phyloP scores from a whole-genome alignment of 2,329 filamentous ascomycete species.

The Colletotrichum godetiae region DNA sequence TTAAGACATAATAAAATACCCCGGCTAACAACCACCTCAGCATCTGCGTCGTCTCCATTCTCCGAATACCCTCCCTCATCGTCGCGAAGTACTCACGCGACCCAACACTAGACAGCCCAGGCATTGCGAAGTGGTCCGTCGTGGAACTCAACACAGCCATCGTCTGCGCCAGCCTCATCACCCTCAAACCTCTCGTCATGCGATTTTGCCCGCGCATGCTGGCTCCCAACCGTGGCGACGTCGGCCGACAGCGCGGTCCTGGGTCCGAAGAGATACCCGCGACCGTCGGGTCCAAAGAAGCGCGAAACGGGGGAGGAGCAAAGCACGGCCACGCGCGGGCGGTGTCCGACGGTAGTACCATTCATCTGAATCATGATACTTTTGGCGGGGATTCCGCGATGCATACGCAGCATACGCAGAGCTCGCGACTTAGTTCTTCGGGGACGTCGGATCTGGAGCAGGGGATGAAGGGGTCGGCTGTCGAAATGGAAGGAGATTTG shows the following conservation, averaged over 20 bases:
- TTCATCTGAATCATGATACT: not conserved
- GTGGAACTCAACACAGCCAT: slow-evolving; percentile 43
- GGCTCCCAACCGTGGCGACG: not conserved
- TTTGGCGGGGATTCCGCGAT: not conserved
- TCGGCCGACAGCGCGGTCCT: not conserved
- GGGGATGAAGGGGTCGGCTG: not conserved
- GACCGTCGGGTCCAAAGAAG: slow-evolving; percentile 2
- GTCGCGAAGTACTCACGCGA: slow-evolving; percentile 33
- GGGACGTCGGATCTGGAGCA: slow-evolving; percentile 4
- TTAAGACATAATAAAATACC: too few species aligned
- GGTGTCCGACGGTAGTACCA: not conserved
- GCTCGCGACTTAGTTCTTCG: not conserved
- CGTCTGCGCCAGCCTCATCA: slow-evolving; percentile 43
- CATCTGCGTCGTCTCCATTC: slow-evolving; percentile 42
- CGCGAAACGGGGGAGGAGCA: not conserved
- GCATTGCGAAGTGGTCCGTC: slow-evolving; percentile 41
- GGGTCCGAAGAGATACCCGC: not conserved
- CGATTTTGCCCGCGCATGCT: slow-evolving; percentile 43
- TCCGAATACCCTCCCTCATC: slow-evolving; percentile 38
- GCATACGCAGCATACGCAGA: not conserved
- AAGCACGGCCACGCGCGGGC: not conserved
- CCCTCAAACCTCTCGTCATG: slow-evolving; percentile 39
- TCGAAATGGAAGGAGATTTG: not conserved
- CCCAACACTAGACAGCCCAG: slow-evolving; percentile 36
- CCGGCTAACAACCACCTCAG: slow-evolving; percentile 9